Evolutionary conservation across 176 grass and related monocot species (phyloP), one percentile per base, ranked within the genome.

Genomic region (Hyparrhenia diplandra): DNA sequence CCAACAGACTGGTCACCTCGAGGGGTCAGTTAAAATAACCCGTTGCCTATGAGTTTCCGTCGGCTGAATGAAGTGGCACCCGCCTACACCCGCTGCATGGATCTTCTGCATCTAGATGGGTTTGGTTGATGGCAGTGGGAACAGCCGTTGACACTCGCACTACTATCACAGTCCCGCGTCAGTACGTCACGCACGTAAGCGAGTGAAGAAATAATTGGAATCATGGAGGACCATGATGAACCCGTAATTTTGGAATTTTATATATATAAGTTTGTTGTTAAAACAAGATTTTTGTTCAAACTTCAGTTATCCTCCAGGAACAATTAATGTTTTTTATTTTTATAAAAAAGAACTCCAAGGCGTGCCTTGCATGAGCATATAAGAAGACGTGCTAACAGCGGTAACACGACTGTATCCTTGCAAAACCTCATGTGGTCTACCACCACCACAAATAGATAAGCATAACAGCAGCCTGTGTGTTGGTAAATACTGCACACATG

Each of bases 91-190:
- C 47, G 8, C 21, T 0, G 17, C 24, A 11, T 25, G 69, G 51
- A 88, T 84, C 87, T 84, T 88, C 81, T 60, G 36, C 80, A 43
- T 5, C 49, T 54, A 21, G 49, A 54, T 54, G 8, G 49, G 1
- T 4, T 5, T 17, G 46, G 20, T 57, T 57, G 1, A 23, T 23
- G 21, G 8, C 52, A 57, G 52, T 57, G 52, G 21, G 2, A 57
- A 7, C 52, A 23, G 52, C 52, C 51, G 20, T n/a, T 55, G 51
- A n/a, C 51, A 55, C 49, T 8, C 4, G 51, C 18, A 1, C 18
- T 17, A 16, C 46, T 4, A 21, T 54, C 51, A 3, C 6, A 54
- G 6, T 54, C 51, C 0, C 51, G 7, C 51, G 51, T 55, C 20
- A 17, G 45, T 55, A 55, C 51, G 20, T 54, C 18, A 55, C 2